Evolutionary conservation across 345 rosid species (phyloP).

Genomic region (Erodium maritimum): DNA sequence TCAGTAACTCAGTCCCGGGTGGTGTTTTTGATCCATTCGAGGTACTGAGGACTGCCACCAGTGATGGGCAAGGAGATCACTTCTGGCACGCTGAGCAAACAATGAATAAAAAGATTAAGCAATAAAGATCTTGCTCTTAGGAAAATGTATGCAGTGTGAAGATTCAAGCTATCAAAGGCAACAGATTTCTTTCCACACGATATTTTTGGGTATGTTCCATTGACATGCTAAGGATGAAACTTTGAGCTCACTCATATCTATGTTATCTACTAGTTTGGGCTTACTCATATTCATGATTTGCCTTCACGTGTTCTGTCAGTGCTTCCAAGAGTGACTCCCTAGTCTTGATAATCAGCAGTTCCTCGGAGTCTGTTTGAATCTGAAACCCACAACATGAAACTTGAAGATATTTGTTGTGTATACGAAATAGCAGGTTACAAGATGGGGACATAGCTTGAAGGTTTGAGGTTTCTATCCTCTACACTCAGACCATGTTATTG

Average conservation of each 20-base stretch:
- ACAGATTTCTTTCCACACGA: too few relatives aligned
- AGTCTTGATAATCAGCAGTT: slow-evolving; percentile 80
- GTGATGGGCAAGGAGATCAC: slow-evolving; percentile 75
- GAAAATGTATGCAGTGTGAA: too few relatives aligned
- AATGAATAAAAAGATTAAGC: too few relatives aligned
- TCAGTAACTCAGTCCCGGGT: slow-evolving; percentile 47
- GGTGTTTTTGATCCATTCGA: slow-evolving; percentile 76
- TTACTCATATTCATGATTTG: slow-evolving; percentile 94
- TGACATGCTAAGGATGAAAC: too few relatives aligned
- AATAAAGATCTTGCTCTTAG: neutral
- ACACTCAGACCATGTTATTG: too few relatives aligned
- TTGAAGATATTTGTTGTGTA: too few relatives aligned
- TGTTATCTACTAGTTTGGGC: slow-evolving; percentile 5
- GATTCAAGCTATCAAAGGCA: too few relatives aligned
- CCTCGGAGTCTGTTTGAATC: slow-evolving; percentile 81
- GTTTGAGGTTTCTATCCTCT: too few relatives aligned
- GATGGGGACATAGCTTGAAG: too few relatives aligned
- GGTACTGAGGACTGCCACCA: slow-evolving; percentile 64
- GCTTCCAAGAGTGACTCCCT: slow-evolving; percentile 74
- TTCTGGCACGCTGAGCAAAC: slow-evolving; percentile 59
- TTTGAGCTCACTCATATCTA: too few relatives aligned
- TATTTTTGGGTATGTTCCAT: too few relatives aligned
- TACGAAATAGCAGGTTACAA: too few relatives aligned
- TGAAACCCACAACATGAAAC: slow-evolving; percentile 16
- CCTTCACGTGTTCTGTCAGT: slow-evolving; percentile 74